Base-by-base conservation (phyloP, 345 rosid species). In the Sonneratia caseolaris region DNA sequence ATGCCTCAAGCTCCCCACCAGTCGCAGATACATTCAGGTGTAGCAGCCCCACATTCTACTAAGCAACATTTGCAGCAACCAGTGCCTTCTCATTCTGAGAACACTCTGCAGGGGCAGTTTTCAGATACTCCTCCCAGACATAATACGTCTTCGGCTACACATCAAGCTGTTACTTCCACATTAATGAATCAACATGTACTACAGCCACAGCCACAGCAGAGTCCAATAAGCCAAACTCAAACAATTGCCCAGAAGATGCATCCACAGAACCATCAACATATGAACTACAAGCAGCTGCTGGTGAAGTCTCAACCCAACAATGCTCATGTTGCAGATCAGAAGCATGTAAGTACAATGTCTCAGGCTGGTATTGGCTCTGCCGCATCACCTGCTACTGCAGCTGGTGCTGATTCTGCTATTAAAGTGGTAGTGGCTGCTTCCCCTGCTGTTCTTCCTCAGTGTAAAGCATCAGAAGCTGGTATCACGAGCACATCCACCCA, bases 1-100 rank as follows among this genome's bases (percentile, higher is more conserved):
- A 80, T 78, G 79, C 74, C 91, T 77, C 91, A 81, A 73, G 71
- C 90, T 70, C 76, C 80, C 68, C 87, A 80, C 82, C 86, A 82
- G 74, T 81, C 86, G 37, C 95, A 85, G 79, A 83, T 79, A 65
- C 88, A 75, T 86, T 74, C 99, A 77, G 83, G 79, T 64, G 47
- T 88, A 69, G 66, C 82, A 36, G 69, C 83, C 38, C 79, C 84
- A 62, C 38, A n/a, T 57, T 57, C 32, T n/a, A 22, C 64, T 70
- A 59, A 76, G 15, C 81, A 87, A 59, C 86, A 81, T 73, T 83
- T 73, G 71, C 91, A 85, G 82, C 90, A 84, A 24, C 73, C 84
- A 80, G 76, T 81, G 77, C 86, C 89, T 75, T 76, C 87, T 75
- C 91, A 84, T 81, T 83, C 85, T 64, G 98, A 88, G 68, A 83